These are phyloP conservation scores for Microbotryomycetes sp. DNA, from an alignment of 1,284 basidiomycete genomes.

Conservation along the genomic window DNA sequence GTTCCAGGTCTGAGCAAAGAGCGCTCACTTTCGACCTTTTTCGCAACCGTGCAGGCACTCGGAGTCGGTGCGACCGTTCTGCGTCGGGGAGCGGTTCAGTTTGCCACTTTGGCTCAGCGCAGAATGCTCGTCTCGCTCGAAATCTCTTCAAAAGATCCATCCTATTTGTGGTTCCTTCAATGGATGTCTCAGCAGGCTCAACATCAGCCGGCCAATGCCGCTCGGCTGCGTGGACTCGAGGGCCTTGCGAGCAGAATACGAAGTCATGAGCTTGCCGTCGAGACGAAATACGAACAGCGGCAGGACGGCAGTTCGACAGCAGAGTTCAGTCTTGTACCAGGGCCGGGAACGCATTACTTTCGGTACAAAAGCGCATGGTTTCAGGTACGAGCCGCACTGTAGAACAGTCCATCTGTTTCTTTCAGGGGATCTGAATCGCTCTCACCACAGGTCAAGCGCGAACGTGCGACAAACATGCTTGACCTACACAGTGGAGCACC, in stretches of 20 bases:
- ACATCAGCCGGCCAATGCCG: constrained; percentile 9
- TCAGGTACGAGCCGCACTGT: constrained; percentile 55
- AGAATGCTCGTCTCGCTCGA: constrained; percentile 91
- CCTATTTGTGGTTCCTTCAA: constrained; percentile 94
- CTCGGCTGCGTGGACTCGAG: constrained; percentile 17
- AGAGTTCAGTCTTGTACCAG: constrained; percentile 86
- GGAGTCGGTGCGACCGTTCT: constrained; percentile 72
- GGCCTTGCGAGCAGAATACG: constrained; percentile 51
- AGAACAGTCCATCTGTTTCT: too few species aligned
- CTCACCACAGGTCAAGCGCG: constrained; percentile 70
- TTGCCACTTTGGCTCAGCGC: constrained; percentile 68
- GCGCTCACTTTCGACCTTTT: neutral
- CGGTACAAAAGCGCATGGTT: constrained; percentile 88
- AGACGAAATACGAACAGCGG: constrained; percentile 79
- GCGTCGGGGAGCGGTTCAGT: constrained; percentile 62
- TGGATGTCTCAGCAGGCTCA: constrained; percentile 72
- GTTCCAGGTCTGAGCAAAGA: neutral
- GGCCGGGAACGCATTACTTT: constrained; percentile 91
- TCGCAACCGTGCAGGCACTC: constrained; percentile 55
- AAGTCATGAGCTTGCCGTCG: constrained; percentile 88
- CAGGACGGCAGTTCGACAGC: constrained; percentile 81
- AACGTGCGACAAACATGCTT: constrained; percentile 85
- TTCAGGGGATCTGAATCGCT: constrained; percentile 1
- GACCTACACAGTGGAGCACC: constrained; percentile 84
- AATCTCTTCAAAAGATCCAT: constrained; percentile 88